Conservation (phyloP, 495 filamentous ascomycete species). For the Penicillium ochrochloron region DNA sequence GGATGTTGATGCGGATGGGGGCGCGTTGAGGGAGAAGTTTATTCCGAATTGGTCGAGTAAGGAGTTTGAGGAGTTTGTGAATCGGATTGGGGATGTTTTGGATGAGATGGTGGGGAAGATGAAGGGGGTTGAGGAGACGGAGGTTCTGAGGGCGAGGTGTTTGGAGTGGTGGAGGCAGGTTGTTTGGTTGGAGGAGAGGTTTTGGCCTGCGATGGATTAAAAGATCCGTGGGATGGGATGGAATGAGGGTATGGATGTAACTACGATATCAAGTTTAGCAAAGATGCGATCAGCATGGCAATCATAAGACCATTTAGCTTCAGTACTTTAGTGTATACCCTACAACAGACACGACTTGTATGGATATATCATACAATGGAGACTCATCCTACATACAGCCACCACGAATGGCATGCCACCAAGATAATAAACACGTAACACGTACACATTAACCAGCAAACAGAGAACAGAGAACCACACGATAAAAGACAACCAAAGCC, state of each 20-base stretch:
- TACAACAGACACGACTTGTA: conserved; percentile 12
- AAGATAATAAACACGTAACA: conserved; percentile 7
- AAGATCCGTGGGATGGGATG: not conserved
- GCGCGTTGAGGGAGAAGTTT: conserved; percentile 63
- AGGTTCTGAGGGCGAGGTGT: conserved; percentile 38
- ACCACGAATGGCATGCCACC: conserved; percentile 15
- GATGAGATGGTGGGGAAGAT: conserved; percentile 49
- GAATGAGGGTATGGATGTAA: not conserved
- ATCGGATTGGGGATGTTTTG: conserved; percentile 42
- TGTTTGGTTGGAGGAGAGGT: conserved; percentile 56
- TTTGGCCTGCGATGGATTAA: conserved; percentile 35
- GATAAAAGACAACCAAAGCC: not conserved
- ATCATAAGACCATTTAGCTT: not conserved
- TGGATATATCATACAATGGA: conserved; percentile 31
- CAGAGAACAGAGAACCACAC: not conserved
- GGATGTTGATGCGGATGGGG: conserved; percentile 59
- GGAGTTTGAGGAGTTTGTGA: conserved; percentile 63
- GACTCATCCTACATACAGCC: conserved; percentile 24
- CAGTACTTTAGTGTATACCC: not conserved
- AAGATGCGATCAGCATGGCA: not conserved
- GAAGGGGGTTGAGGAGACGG: conserved; percentile 44
- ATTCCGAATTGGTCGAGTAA: conserved; percentile 68
- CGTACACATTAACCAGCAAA: not conserved
- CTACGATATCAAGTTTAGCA: not conserved
- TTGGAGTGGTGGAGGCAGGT: conserved; percentile 58